Evolutionary conservation across 1,284 basidiomycete genomes (phyloP), one percentile per base, ranked within the genome.

Genomic region (Apiotrichum veenhuisii): DNA sequence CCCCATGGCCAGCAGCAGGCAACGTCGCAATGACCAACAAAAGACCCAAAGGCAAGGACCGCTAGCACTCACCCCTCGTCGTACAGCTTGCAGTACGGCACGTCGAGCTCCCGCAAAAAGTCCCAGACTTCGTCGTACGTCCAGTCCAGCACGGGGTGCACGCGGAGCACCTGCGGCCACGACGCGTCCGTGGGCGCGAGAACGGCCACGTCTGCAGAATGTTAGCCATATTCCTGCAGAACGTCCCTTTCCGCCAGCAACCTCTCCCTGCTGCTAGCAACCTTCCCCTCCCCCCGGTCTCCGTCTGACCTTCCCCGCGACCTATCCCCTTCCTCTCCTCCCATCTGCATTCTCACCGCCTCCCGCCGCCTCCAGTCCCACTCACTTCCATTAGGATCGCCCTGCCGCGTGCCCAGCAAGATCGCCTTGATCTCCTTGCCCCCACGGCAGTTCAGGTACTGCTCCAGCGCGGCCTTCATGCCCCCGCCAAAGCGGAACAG

Each of bases 111-210:
- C 9, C 86, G 80, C 37, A 98, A 78, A 77, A 95, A 98, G 1
- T 80, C 77, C 96, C 96, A 98, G 2, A 98, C 84, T 60, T 96
- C 85, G 2, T 78, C 71, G 75, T 98, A 98, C 0, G 84, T 81
- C 95, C 95, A 98, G 71, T 97, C 87, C 50, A 98, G 88, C 66
- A 98, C 90, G 0, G 96, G 95, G 72, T 98, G 95, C 27, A 98
- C 85, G 22, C 95, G 85, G 70, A 94, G 87, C 58, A 95, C 91
- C 4, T 78, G 72, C 5, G 95, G 94, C 95, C 95, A 98, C 52
- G 83, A 87, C 0, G 83, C 77, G 75, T 97, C 93, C 8, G 91
- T 95, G 64, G 84, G 86, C 63, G 87, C 87, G 47, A 85, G 82
- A 62, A 84, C 82, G 0, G 84, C 81, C 44, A 95, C 82, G 33